Evolutionary conservation across 352 stramenopile species (phyloP).

Genomic region (Pythium sp.): DNA sequence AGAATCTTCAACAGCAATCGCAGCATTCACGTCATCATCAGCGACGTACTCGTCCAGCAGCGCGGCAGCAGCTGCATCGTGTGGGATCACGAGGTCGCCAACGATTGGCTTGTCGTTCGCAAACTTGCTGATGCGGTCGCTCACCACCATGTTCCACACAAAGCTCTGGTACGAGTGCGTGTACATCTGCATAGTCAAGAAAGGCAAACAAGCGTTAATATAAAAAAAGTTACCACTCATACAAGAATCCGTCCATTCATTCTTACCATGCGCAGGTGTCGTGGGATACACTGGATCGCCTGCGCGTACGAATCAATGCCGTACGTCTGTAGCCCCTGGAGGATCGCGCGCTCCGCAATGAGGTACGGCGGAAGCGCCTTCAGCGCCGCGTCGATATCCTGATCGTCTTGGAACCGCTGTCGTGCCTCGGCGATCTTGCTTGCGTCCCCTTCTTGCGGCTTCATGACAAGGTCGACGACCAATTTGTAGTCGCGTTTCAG

Average conservation of each 20-base stretch:
- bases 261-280: constrained; percentile 76
- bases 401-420: constrained; percentile 56
- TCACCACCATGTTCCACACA: constrained; percentile 94
- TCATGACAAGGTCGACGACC: constrained; percentile 91
- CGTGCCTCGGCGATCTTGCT: constrained; percentile 72
- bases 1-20: neutral
- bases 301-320: constrained; percentile 53
- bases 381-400: constrained; percentile 55
- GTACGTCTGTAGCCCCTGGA: constrained; percentile 60
- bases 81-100: constrained; percentile 90
- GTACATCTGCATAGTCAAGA: constrained; percentile 59
- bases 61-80: constrained; percentile 13
- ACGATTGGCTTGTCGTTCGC: constrained; percentile 62
- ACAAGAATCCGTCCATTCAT: neutral
- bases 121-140: constrained; percentile 81
- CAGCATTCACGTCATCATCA: constrained; percentile 21
- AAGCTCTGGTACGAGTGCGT: constrained; percentile 94
- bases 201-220: neutral
- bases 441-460: constrained; percentile 70
- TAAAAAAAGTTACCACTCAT: neutral
- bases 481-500: constrained; percentile 91
- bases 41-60: constrained; percentile 28
- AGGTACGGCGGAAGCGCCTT: constrained; percentile 71
- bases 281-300: constrained; percentile 77
- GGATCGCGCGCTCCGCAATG: constrained; percentile 73